Evolutionary conservation across 768 basidiomycete genomes (phyloP), one percentile per base, ranked within the genome.

Genomic region (Macrolepiota dolichaula): DNA sequence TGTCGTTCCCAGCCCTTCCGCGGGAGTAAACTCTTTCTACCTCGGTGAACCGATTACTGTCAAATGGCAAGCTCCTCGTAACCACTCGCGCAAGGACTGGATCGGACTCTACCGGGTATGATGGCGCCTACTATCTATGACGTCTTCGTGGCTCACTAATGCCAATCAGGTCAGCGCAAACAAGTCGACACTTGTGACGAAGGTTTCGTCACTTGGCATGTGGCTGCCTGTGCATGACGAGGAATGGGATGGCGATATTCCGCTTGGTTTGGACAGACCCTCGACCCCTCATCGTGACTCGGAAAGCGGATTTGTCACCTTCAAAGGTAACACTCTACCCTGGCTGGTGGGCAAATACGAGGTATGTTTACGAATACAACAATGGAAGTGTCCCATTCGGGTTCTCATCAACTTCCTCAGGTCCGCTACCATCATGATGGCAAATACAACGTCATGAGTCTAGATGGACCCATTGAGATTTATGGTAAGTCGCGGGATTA

Each of bases 341-440:
- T 97, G 96, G 95, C 74, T 84, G 37, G 81, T 83, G 37, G 97
- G 96, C 6, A 75, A 76, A 55, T 99, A 98, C 70, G 97, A 99
- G 80, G 86, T 93, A 66, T 75, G 72, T 66, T 13, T 46, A 52
- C 24, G 27, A 32, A 40, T n/a, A 61, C 51, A 27, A 49, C 3
- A 37, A 44, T 56, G 51, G 49, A 40, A 29, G 51, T 38, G 36
- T 7, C 51, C 12, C 19, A 7, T 46, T 55, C 44, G 35, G 52
- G 22, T 51, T 51, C 40, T 64, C 53, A 63, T 57, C 12, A 40
- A 29, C 2, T 19, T 25, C 25, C 52, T 27, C 63, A 91, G 90
- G 79, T 90, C 62, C 87, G 94, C 2, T 96, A 95, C 70, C 97
- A 99, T 68, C 96, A 98, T 69, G 94, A 97, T 72, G 95, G 94